Evolutionary conservation across 2,329 filamentous ascomycete species (phyloP).

Genomic region (Stachybotrys chlorohalonatus): DNA sequence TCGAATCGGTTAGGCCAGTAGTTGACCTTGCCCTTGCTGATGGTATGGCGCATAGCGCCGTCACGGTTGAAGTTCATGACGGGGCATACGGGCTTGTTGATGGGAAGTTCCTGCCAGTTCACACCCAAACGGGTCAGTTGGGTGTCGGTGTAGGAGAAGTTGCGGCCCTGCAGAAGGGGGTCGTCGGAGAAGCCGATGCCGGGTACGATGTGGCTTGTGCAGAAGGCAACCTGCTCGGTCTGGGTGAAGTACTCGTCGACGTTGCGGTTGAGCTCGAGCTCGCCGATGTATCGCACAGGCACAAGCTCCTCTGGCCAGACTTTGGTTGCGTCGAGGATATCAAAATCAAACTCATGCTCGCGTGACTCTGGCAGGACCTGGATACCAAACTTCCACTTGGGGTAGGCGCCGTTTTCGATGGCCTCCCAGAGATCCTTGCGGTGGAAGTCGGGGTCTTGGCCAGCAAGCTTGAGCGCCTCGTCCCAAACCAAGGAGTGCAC

Average conservation of each 20-base stretch:
- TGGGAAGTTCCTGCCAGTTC: conserved; percentile 70
- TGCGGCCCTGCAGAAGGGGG: conserved; percentile 64
- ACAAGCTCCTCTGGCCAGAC: conserved; percentile 73
- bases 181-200: conserved; percentile 73
- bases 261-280: conserved; percentile 71
- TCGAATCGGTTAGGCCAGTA: conserved; percentile 54
- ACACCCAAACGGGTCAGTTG: conserved; percentile 61
- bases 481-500: conserved; percentile 74
- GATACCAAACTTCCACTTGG: conserved; percentile 77
- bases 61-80: conserved; percentile 73
- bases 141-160: conserved; percentile 59
- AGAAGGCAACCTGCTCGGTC: conserved; percentile 77
- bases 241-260: conserved; percentile 76
- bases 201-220: conserved; percentile 69
- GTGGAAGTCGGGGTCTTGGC: conserved; percentile 74
- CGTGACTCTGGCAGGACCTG: conserved; percentile 64
- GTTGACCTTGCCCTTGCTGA: conserved; percentile 59
- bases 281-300: conserved; percentile 68
- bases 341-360: conserved; percentile 74
- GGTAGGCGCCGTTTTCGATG: conserved; percentile 61
- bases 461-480: conserved; percentile 64
- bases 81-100: conserved; percentile 67
- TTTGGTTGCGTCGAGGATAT: conserved; percentile 79
- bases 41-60: conserved; percentile 62
- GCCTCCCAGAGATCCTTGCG: conserved; percentile 68